Base-by-base conservation (phyloP, 805 yeast genomes). In the Cyberlindnera petersonii region DNA sequence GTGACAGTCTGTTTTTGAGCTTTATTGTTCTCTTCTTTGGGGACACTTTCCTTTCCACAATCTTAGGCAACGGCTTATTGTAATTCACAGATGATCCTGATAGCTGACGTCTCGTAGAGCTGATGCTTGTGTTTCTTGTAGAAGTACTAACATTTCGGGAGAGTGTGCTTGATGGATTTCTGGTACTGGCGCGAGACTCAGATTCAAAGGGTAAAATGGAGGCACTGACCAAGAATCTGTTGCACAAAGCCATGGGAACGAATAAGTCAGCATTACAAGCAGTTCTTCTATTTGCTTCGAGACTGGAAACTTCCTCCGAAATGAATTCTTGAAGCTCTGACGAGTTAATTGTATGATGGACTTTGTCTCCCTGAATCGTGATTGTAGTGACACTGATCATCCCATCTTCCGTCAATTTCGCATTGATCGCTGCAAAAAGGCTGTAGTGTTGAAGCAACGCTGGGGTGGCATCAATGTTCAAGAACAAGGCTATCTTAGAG, bases 401-500 rank as follows among this genome's bases (percentile, higher is more conserved):
- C 15, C 52, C 54, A 7, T 64, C 69, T 18, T 64, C 66, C 8
- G 60, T 44, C 31, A 71, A 65, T 23, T 63, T 61, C 0, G 77
- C 74, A 28, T 71, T 67, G n/a, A 80, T 52, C 0, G 76, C 76
- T 4, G 74, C 66, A 40, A 63, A 67, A 15, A 79, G 55, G 13
- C 62, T 54, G 27, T 68, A 50, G 14, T 58, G 49, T 5, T 55
- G 52, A 38, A 82, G 49, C 26, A 67, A 30, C 3, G 59, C 39
- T 27, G 52, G 24, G 46, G 69, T 64, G 7, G 74, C 65, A 4
- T 69, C 58, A 47, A 72, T 66, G 53, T 86, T 88, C 46, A 89
- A 65, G 44, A 84, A 76, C 14, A 89, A 55, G 0, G 79, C 77
- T 44, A 85, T 68, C 2, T 80, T 79, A 0, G 91, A 76, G 48